Evolutionary conservation across 1,284 basidiomycete species (phyloP).

Genomic region (Puccinia sorghi): DNA sequence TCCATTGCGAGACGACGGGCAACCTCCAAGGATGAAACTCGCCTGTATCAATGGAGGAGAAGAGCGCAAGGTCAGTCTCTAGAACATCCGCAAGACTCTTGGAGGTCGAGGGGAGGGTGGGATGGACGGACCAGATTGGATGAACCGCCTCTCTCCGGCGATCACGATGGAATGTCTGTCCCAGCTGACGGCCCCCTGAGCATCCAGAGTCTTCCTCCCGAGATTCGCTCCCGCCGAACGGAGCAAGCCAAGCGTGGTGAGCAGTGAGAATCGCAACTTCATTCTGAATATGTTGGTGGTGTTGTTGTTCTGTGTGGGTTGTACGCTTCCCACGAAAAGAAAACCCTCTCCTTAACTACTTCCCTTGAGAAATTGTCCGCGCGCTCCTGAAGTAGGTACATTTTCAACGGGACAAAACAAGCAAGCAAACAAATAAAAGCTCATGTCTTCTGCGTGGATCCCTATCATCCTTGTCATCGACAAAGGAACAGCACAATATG

Average conservation of each 20-base stretch:
- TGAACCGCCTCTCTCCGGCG: slow-evolving; percentile 64
- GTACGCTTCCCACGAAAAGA: no score
- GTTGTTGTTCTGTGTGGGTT: neutral
- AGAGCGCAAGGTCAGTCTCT: neutral
- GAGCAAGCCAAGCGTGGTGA: slow-evolving; percentile 1
- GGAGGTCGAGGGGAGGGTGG: no score
- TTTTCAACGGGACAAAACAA: no score
- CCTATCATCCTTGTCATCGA: no score
- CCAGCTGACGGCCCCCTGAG: slow-evolving; percentile 62
- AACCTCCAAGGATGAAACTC: slow-evolving; percentile 82
- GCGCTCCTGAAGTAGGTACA: no score
- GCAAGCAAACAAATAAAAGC: no score
- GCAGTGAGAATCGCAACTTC: neutral
- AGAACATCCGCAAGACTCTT: neutral
- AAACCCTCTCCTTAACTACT: no score
- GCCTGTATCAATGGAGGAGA: neutral
- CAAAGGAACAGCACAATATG: no score
- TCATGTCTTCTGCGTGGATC: no score
- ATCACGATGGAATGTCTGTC: slow-evolving; percentile 66
- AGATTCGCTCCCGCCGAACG: neutral
- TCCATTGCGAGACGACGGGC: slow-evolving; percentile 75
- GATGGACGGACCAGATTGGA: slow-evolving; percentile 56
- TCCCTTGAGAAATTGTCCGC: no score
- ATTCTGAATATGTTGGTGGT: neutral
- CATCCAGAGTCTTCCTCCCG: neutral